Conservation (phyloP, 805 yeast species). For the Wickerhamomyces ciferrii region DNA sequence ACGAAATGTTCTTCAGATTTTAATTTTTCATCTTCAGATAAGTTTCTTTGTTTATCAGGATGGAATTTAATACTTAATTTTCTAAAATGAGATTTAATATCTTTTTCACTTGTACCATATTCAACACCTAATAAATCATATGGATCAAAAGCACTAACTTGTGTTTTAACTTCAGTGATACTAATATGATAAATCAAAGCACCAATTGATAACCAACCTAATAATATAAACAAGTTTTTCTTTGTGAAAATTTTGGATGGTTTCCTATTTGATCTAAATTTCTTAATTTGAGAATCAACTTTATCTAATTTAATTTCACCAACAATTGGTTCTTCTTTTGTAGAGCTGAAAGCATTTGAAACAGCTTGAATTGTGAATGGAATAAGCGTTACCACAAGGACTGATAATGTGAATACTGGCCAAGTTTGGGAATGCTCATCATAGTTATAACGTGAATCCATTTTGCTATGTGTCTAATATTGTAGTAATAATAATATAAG, state of each 20-base stretch:
- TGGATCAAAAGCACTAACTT: constrained; percentile 71
- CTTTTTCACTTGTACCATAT: constrained; percentile 64
- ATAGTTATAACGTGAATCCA: constrained; percentile 22
- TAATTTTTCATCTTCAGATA: constrained; percentile 48
- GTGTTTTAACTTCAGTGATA: constrained; percentile 31
- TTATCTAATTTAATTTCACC: constrained; percentile 16
- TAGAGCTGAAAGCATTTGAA: neutral
- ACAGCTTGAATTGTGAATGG: constrained; percentile 15
- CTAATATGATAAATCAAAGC: constrained; percentile 30
- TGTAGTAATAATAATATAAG: too few species aligned
- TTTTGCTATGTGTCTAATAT: neutral
- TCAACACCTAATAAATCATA: constrained; percentile 78
- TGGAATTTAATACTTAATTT: constrained; percentile 84
- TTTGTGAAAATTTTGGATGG: constrained; percentile 5
- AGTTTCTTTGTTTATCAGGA: constrained; percentile 80
- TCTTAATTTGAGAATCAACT: constrained; percentile 14
- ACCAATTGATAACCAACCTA: constrained; percentile 27
- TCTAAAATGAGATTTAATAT: constrained; percentile 77
- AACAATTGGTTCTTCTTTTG: constrained; percentile 5
- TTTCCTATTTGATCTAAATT: constrained; percentile 13
- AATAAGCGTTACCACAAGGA: constrained; percentile 17
- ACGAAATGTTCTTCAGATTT: constrained; percentile 74
- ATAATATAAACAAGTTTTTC: constrained; percentile 9
- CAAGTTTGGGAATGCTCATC: constrained; percentile 22
- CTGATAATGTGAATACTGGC: constrained; percentile 22